Base-by-base conservation (phyloP, 331 rosid genomes). In the Ulmus americana region DNA sequence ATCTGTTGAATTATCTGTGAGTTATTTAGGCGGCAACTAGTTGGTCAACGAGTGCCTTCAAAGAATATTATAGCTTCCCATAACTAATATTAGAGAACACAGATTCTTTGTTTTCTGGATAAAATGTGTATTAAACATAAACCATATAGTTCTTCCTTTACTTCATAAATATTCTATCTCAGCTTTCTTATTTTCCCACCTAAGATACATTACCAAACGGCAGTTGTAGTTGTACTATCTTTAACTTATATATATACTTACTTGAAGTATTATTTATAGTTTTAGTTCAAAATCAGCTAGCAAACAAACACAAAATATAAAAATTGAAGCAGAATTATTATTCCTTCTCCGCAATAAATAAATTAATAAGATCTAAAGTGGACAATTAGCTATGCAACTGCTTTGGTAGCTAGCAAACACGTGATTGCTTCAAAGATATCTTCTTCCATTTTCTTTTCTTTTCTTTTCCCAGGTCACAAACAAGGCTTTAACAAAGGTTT, bases 141-240 rank as follows among this genome's bases (percentile, higher is more conserved):
- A 28, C 4, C 35, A 28, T 28, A 28, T 28, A 28, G 35, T 28
- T 28, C 35, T 28, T 28, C 35, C 35, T 28, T 28, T 28, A 28
- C 35, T 28, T 28, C 35, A 28, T 28, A 28, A 2, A 28, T 28
- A 28, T 28, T 28, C 35, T 28, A 28, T 28, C 35, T 28, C 35
- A 28, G 35, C 35, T 28, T 28, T 28, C 35, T 28, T 28, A 28
- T 28, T 28, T 28, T 28, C 35, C 35, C 35, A 28, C 35, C 39
- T 35, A 10, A 44, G 2, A 16, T 40, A 68, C 45, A 68, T 54
- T 55, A 67, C 72, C 64, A 22, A 54, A 68, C 64, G 55, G 55
- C 22, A 45, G 64, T 45, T 68, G 63, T 59, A 8, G 5, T 2
- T n/a, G 20, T 50, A 8, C 3, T 14, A 65, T 51, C 8, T 15